Evolutionary conservation across 2,329 filamentous ascomycete species (phyloP).

Genomic region (Acrodontium crateriforme): DNA sequence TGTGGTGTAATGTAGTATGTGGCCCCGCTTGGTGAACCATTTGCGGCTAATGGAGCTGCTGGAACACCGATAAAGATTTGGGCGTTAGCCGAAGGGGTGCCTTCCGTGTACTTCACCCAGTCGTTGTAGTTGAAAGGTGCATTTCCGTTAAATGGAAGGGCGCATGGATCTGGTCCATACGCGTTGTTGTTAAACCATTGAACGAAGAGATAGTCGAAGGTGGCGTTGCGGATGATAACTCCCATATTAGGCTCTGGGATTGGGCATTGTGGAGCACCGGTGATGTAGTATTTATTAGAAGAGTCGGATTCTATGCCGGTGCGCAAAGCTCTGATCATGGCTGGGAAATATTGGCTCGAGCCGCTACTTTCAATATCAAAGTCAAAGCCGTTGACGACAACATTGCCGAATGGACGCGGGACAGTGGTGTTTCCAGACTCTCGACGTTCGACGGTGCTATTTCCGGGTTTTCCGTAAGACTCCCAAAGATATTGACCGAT

Average conservation of each 20-base stretch:
- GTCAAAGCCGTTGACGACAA: conserved; percentile 37
- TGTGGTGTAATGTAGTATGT: conserved; percentile 30
- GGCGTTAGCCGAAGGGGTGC: conserved; percentile 17
- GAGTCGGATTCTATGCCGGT: conserved; percentile 25
- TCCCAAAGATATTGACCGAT: conserved; percentile 31
- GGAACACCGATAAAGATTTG: conserved; percentile 40
- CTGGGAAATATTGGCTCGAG: conserved; percentile 26
- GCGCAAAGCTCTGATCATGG: conserved; percentile 18
- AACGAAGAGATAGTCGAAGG: conserved; percentile 27
- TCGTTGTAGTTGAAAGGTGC: conserved; percentile 30
- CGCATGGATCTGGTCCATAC: conserved; percentile 12
- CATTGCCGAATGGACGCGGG: conserved; percentile 29
- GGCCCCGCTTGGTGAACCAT: conserved; percentile 16
- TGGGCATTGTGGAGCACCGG: conserved; percentile 31
- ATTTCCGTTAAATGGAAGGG: conserved; percentile 14
- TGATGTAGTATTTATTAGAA: conserved; percentile 30
- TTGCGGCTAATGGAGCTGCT: conserved; percentile 7
- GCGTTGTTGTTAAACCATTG: conserved; percentile 29
- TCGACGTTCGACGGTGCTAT: conserved; percentile 20
- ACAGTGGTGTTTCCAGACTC: too few species aligned
- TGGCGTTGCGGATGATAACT: conserved; percentile 18
- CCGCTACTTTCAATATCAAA: conserved; percentile 31
- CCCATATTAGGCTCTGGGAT: conserved; percentile 33
- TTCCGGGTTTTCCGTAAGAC: conserved; percentile 23
- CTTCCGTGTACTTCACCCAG: conserved; percentile 3